A percentile compares a stretch with the other conserved stretches of the same genome.
Evolutionary conservation across 768 basidiomycete species (phyloP).

Genomic region (Nevesoporus exiguus): DNA sequence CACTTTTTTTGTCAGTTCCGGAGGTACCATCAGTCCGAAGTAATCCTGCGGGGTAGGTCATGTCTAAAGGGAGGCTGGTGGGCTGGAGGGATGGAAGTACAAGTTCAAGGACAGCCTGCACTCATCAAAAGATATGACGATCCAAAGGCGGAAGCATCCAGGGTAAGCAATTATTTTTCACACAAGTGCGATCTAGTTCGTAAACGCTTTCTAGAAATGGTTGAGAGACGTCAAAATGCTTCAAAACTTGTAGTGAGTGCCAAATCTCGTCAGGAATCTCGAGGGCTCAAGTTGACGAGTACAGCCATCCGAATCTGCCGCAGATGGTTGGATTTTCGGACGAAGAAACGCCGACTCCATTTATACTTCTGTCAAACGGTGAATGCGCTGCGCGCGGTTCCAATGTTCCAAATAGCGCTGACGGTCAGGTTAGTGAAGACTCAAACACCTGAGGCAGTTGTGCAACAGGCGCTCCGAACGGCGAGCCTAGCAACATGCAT

Average conservation of each 20-base stretch:
- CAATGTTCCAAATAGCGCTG: neutral
- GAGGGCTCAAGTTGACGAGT: neutral
- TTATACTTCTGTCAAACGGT: constrained; percentile 52
- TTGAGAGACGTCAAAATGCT: constrained; percentile 47
- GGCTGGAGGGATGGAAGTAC: constrained; percentile 40
- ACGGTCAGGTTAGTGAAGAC: constrained; percentile 37
- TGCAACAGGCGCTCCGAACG: constrained; percentile 35
- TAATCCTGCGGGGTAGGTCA: constrained; percentile 36
- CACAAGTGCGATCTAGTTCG: neutral
- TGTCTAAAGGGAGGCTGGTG: constrained; percentile 46
- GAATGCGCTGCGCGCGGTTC: neutral
- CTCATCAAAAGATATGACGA: constrained; percentile 47
- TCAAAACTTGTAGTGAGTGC: constrained; percentile 46
- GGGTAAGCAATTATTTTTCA: constrained; percentile 21
- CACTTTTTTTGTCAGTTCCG: constrained; percentile 36
- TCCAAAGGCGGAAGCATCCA: constrained; percentile 28
- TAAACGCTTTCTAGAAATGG: constrained; percentile 38
- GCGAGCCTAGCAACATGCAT: constrained; percentile 38
- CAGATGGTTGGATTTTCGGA: constrained; percentile 51
- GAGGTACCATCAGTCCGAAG: constrained; percentile 49
- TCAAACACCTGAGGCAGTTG: constrained; percentile 38
- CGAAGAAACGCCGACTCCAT: constrained; percentile 43
- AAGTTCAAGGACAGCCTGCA: constrained; percentile 38
- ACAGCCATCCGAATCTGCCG: constrained; percentile 50
- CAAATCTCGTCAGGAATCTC: neutral